These are phyloP conservation scores for Phytophthora pistaciae DNA, from an alignment of 352 stramenopile species.

Conservation along the genomic window DNA sequence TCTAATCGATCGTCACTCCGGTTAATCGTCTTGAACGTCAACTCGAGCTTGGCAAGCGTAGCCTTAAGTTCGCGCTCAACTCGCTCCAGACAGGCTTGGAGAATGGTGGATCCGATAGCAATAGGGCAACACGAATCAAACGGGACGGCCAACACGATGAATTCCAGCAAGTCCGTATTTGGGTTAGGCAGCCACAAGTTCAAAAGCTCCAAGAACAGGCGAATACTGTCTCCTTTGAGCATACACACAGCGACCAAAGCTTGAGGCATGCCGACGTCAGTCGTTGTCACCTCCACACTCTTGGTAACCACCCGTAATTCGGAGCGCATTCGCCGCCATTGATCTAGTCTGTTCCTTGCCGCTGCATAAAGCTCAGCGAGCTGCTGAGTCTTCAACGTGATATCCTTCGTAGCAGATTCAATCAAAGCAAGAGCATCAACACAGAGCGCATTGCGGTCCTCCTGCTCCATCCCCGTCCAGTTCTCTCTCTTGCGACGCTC, in stretches of 20 bases:
- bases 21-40: constrained; percentile 12
- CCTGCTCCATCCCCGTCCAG: constrained; percentile 26
- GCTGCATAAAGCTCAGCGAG: constrained; percentile 15
- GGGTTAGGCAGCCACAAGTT: constrained; percentile 9
- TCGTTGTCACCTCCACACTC: constrained; percentile 5
- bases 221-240: constrained; percentile 26
- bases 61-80: constrained; percentile 18
- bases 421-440: constrained; percentile 24
- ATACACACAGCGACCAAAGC: constrained; percentile 1
- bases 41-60: constrained; percentile 13
- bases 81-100: constrained; percentile 22
- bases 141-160: constrained; percentile 18
- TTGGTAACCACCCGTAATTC: constrained; percentile 16
- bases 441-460: constrained; percentile 38
- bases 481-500: constrained; percentile 32
- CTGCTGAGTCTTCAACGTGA: constrained; percentile 5
- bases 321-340: constrained; percentile 25
- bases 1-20: constrained; percentile 17
- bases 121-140: constrained; percentile 7
- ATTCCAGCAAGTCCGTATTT: constrained; percentile 12
- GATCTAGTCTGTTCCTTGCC: constrained; percentile 19
- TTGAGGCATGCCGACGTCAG: background rate
- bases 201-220: constrained; percentile 22
- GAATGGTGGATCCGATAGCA: constrained; percentile 3
- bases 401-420: constrained; percentile 7